Conservation (phyloP, 352 stramenopile genomes). For the Phytophthora palmivora region DNA sequence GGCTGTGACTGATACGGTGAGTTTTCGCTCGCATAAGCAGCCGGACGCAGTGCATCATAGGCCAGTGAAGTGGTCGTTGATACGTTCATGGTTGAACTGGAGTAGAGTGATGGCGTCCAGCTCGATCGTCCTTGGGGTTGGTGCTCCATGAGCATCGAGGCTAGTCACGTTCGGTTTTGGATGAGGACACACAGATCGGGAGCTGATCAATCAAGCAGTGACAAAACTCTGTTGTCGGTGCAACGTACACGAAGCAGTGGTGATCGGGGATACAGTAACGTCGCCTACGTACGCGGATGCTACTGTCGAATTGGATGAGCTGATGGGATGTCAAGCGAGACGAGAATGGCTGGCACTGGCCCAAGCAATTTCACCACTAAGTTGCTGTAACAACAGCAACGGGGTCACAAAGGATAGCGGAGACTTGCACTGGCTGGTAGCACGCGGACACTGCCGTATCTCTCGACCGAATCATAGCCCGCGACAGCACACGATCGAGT, state of each 20-base stretch:
- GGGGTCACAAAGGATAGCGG: neutral
- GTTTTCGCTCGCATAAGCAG: slow-evolving; percentile 14
- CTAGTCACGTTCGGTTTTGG: slow-evolving; percentile 1
- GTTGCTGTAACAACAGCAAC: slow-evolving; percentile 26
- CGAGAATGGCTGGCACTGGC: slow-evolving; percentile 32
- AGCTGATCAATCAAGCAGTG: slow-evolving; percentile 13
- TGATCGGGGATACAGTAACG: slow-evolving; percentile 17
- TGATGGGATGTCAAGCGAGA: slow-evolving; percentile 40
- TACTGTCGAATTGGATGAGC: slow-evolving; percentile 48
- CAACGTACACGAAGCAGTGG: slow-evolving; percentile 26
- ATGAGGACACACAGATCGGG: slow-evolving; percentile 22
- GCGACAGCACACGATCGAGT: slow-evolving; percentile 22
- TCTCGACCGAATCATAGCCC: slow-evolving; percentile 4
- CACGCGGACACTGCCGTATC: slow-evolving; percentile 15
- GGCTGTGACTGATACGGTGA: slow-evolving; percentile 18
- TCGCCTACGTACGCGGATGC: slow-evolving; percentile 30
- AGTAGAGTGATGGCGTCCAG: slow-evolving; percentile 35
- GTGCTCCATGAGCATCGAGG: slow-evolving; percentile 39
- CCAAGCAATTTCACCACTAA: slow-evolving; percentile 5
- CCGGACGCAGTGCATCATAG: slow-evolving; percentile 30
- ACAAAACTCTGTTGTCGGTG: slow-evolving; percentile 4
- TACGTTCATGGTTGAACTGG: slow-evolving; percentile 1
- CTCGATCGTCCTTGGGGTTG: slow-evolving; percentile 33
- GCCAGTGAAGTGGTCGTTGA: slow-evolving; percentile 3
- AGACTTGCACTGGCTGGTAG: slow-evolving; percentile 23